Conservation (phyloP, 2,329 filamentous ascomycete genomes). For the Fusarium subtropicale region DNA sequence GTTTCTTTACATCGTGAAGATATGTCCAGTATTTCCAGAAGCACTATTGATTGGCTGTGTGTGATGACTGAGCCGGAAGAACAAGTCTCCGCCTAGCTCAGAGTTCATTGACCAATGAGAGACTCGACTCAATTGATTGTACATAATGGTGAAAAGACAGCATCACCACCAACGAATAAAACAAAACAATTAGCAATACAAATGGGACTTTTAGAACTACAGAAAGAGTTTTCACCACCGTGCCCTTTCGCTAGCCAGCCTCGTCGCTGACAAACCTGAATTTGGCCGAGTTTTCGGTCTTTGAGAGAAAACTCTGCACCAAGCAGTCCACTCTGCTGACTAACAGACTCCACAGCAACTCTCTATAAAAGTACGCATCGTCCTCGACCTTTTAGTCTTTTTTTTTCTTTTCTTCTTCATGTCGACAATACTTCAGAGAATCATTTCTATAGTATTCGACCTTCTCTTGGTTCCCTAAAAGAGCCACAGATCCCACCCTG, state of each 20-base stretch:
- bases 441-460: constrained; percentile 99
- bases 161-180: not conserved
- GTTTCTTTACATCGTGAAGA: not conserved
- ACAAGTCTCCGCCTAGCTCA: fast-evolving
- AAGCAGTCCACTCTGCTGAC: not conserved
- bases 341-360: not conserved
- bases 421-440: constrained; percentile 79
- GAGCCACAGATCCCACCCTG: constrained; percentile 87
- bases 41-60: fast-evolving
- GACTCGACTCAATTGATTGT: fast-evolving
- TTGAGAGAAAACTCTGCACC: not conserved
- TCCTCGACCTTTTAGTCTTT: constrained; percentile 48
- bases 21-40: fast-evolving
- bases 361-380: constrained; percentile 29
- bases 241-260: constrained; percentile 15
- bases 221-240: constrained; percentile 1
- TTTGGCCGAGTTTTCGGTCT: not conserved
- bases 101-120: not conserved
- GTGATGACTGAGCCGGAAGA: not conserved
- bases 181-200: not conserved
- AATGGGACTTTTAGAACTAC: not conserved
- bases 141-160: not conserved
- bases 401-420: constrained; percentile 65
- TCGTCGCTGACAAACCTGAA: not conserved
- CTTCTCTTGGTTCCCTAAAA: constrained; percentile 90